These are phyloP conservation scores for Nidula microcarpa DNA, from an alignment of 768 basidiomycete species.

Conservation along the genomic window DNA sequence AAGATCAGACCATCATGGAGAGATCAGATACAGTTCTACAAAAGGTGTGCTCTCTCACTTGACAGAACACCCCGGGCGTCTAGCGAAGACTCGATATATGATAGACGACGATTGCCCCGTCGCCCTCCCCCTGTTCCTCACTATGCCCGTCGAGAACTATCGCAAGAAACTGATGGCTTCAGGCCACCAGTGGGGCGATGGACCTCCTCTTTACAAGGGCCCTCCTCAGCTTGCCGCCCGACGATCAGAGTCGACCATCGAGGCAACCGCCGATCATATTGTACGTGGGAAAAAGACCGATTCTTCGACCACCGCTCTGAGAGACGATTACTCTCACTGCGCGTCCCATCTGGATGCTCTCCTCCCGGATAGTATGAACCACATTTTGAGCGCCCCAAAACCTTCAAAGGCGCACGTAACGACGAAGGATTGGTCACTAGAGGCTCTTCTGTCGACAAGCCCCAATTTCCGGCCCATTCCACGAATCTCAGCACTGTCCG, in stretches of 20 bases:
- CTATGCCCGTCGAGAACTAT: not conserved
- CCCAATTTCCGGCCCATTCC: slow-evolving; percentile 33
- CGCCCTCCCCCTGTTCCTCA: not conserved
- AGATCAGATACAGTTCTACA: no score
- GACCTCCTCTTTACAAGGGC: not conserved
- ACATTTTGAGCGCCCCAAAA: no score
- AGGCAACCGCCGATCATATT: not conserved
- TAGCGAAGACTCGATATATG: not conserved
- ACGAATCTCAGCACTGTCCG: slow-evolving; percentile 23
- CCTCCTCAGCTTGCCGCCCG: not conserved
- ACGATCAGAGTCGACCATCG: not conserved
- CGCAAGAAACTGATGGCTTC: not conserved
- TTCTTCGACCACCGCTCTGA: not conserved
- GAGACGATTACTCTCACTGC: not conserved
- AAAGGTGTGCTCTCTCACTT: no score
- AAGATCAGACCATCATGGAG: no score
- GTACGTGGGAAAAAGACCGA: not conserved
- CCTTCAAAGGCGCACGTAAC: slow-evolving; percentile 17
- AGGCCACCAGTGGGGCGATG: not conserved
- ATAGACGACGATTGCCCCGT: not conserved
- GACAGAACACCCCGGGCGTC: no score
- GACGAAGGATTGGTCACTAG: slow-evolving; percentile 50
- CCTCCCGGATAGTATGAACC: not conserved
- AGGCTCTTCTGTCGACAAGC: slow-evolving; percentile 30
- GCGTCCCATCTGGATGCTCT: not conserved